A percentile compares a stretch with the other conserved stretches of the same genome.
Conservation (phyloP, 2,329 filamentous ascomycete species). For the Tolypocladium album region DNA sequence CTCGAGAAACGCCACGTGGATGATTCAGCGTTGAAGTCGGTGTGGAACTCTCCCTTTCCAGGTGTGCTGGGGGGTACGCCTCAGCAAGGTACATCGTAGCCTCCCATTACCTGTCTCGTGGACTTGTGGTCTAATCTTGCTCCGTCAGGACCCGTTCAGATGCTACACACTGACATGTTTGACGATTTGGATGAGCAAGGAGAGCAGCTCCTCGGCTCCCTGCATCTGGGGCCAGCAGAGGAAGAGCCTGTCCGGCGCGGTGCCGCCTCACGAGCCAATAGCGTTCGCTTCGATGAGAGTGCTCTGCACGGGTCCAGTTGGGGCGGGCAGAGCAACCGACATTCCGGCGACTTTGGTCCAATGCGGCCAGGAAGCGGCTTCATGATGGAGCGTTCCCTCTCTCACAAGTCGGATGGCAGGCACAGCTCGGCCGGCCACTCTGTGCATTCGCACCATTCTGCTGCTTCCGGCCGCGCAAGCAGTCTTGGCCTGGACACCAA, state of each 20-base stretch:
- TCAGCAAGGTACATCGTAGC: constrained; percentile 57
- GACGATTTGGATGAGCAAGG: constrained; percentile 84
- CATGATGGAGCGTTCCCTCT: constrained; percentile 83
- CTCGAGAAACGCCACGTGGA: constrained; percentile 59
- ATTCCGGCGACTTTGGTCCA: constrained; percentile 73
- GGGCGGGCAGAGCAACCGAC: constrained; percentile 64
- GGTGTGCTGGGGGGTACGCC: constrained; percentile 71
- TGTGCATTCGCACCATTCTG: constrained; percentile 56
- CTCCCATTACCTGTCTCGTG: not conserved
- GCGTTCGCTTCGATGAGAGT: constrained; percentile 94
- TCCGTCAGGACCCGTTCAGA: constrained; percentile 60
- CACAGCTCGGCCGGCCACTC: constrained; percentile 90
- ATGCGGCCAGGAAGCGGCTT: constrained; percentile 70
- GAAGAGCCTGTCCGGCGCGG: constrained; percentile 79
- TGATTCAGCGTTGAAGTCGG: constrained; percentile 63
- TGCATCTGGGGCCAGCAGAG: constrained; percentile 71
- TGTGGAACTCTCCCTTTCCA: constrained; percentile 94
- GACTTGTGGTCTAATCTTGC: not conserved
- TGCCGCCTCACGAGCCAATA: constrained; percentile 85
- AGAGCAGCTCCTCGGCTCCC: constrained; percentile 65
- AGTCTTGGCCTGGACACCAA: constrained; percentile 76
- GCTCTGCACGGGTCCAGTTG: constrained; percentile 82
- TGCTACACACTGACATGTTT: constrained; percentile 75
- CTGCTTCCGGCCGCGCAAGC: constrained; percentile 70
- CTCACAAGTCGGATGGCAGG: constrained; percentile 90